These are phyloP conservation scores for Vitis riparia DNA, from an alignment of 164 flowering plant genomes.

Conservation along the genomic window DNA sequence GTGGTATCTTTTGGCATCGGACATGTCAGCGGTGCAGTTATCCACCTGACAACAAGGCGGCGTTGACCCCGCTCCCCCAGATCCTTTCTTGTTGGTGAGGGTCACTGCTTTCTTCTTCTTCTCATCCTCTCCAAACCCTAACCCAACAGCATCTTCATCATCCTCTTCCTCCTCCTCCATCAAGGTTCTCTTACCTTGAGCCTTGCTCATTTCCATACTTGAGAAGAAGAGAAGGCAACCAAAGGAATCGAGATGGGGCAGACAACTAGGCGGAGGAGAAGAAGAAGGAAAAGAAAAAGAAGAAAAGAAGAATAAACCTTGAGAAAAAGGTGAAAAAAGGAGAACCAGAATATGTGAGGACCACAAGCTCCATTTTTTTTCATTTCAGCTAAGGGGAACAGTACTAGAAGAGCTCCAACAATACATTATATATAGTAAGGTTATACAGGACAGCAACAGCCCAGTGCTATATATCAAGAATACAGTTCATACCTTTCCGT, in stretches of 20 bases:
- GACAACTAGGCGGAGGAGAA: background rate
- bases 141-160: slow-evolving; percentile 27
- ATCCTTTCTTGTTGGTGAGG: slow-evolving; percentile 8
- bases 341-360: slow-evolving; percentile 32
- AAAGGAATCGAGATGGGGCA: background rate
- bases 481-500: too few relatives aligned
- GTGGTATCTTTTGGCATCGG: slow-evolving; percentile 60
- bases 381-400: slow-evolving; percentile 11
- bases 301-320: slow-evolving; percentile 5
- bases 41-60: slow-evolving; percentile 67
- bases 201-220: slow-evolving; percentile 30
- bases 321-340: slow-evolving; percentile 6
- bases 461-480: too few relatives aligned
- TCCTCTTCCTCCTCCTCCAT: slow-evolving; percentile 41
- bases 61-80: slow-evolving; percentile 22
- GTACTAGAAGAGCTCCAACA: background rate
- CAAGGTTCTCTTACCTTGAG: slow-evolving; percentile 35
- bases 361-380: slow-evolving; percentile 37
- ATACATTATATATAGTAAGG: too few relatives aligned
- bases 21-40: slow-evolving; percentile 56
- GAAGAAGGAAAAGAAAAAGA: slow-evolving; percentile 6
- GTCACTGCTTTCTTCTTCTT: slow-evolving; percentile 26
- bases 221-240: background rate
- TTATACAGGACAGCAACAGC: too few relatives aligned
- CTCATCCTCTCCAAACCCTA: slow-evolving; percentile 28